phyloP scores from a whole-genome alignment of 129 eudicot genomes.

The Flaveria bidentis region DNA sequence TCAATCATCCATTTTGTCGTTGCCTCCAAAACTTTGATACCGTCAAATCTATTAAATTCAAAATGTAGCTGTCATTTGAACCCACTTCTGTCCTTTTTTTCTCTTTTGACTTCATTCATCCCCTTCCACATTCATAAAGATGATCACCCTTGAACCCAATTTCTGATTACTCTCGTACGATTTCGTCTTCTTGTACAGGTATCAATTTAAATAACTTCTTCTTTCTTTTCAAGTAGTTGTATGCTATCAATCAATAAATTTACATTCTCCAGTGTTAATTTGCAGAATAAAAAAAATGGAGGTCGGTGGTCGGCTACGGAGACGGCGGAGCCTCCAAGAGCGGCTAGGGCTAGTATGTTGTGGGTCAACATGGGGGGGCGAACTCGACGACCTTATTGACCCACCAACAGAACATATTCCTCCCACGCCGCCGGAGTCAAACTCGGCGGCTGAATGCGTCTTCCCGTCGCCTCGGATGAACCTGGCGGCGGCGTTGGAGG shows the following conservation, averaged over 20 bases:
- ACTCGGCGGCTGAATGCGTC: constrained; percentile 37
- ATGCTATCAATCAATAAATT: too few species aligned
- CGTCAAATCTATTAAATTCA: constrained; percentile 1
- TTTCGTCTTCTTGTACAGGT: too few species aligned
- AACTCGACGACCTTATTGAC: constrained; percentile 27
- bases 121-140: constrained; percentile 7
- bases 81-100: constrained; percentile 20
- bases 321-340: constrained; percentile 52
- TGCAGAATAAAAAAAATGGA: constrained; percentile 40
- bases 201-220: too few species aligned
- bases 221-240: too few species aligned
- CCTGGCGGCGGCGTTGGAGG: constrained; percentile 80
- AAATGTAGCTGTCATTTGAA: constrained; percentile 46
- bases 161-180: too few species aligned
- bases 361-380: constrained; percentile 63
- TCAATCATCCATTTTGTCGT: not conserved
- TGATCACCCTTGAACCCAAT: not conserved
- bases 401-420: constrained; percentile 15
- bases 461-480: constrained; percentile 58
- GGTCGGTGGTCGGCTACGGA: constrained; percentile 43
- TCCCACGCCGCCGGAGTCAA: constrained; percentile 27
- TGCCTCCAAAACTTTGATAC: constrained; percentile 1
- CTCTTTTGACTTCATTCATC: not conserved
- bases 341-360: constrained; percentile 77
- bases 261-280: too few species aligned